Evolutionary conservation across 148 eudicot genomes (phyloP), one percentile per base, ranked within the genome.

Genomic region (Chenopodium quinoa): DNA sequence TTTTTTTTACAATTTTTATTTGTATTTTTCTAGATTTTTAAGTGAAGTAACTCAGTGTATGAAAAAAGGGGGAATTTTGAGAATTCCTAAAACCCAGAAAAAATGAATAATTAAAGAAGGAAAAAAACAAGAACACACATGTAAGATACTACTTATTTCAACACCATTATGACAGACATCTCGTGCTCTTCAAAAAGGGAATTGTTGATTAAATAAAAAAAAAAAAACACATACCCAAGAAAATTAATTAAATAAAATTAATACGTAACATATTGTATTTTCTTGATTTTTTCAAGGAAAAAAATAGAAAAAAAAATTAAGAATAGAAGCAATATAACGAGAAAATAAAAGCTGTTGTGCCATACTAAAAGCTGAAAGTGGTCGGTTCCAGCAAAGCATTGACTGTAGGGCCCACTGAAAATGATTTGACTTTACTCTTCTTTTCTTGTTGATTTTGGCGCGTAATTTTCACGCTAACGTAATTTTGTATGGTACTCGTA

Each of bases 151-250:
- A 81, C 84, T 85, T 81, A 81, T 77, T 81, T 81, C 75, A 77
- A 85, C 66, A 54, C 84, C 79, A 81, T 78, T 85, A 81, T 85
- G 81, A 85, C 79, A 85, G 87, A 85, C 87, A 85, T 85, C 84
- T 85, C 87, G 87, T 81, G 87, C 87, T 85, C 44, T 67, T 73
- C 84, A 54, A 81, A 80, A 76, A 77, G 34, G 77, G 66, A 79
- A 66, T 83, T 79, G 75, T 69, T 73, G 48, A 69, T 69, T 76
- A 56, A 58, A 5, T 75, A 29, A 47, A 66, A 12, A 54, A 56
- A 12, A 54, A 17, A 78, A 46, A 31, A 56, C n/a, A 34, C 23
- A 34, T 34, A 58, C 47, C 17, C 0, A 62, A 62, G 14, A 50
- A 50, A 50, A 9, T 11, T 50, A 50, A 50, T 9, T 50, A 50